Conservation (phyloP, 148 eudicot genomes). For the Cornus controversa region DNA sequence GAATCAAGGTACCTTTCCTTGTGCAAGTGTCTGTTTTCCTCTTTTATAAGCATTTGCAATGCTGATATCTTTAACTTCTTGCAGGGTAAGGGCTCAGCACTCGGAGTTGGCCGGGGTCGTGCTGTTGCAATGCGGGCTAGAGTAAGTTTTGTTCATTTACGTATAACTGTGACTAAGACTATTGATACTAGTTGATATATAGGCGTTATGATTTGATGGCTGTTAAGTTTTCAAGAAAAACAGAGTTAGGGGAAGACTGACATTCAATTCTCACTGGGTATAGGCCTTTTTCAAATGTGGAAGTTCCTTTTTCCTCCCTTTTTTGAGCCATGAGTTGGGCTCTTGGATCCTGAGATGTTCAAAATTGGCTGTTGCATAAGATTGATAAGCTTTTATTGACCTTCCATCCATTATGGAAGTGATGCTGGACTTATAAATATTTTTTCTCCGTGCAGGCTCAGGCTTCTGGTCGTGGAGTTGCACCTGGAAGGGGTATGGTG, state of each 20-base stretch:
- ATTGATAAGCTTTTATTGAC: background rate
- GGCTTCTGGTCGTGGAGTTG: conserved; percentile 71
- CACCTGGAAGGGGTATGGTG: conserved; percentile 68
- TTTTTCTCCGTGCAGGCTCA: conserved; percentile 51
- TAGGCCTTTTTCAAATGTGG: background rate
- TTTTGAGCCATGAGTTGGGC: too few species aligned
- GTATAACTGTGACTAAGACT: background rate
- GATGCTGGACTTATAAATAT: background rate
- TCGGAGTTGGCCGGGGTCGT: conserved; percentile 98
- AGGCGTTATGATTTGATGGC: background rate
- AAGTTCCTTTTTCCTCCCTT: background rate
- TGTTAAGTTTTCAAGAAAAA: background rate
- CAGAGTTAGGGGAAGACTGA: background rate
- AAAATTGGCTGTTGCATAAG: background rate
- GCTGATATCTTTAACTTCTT: conserved; percentile 18
- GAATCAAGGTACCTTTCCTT: conserved; percentile 64
- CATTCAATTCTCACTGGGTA: background rate
- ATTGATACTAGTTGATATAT: too few species aligned
- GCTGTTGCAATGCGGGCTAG: conserved; percentile 92
- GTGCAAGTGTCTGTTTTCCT: background rate
- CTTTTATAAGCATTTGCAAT: background rate
- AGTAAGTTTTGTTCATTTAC: conserved; percentile 31
- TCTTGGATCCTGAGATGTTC: background rate
- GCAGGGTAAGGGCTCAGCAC: conserved; percentile 89
- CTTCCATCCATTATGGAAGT: background rate